Base-by-base conservation (phyloP, 139 green algal species). In the Gonium pectorale region DNA sequence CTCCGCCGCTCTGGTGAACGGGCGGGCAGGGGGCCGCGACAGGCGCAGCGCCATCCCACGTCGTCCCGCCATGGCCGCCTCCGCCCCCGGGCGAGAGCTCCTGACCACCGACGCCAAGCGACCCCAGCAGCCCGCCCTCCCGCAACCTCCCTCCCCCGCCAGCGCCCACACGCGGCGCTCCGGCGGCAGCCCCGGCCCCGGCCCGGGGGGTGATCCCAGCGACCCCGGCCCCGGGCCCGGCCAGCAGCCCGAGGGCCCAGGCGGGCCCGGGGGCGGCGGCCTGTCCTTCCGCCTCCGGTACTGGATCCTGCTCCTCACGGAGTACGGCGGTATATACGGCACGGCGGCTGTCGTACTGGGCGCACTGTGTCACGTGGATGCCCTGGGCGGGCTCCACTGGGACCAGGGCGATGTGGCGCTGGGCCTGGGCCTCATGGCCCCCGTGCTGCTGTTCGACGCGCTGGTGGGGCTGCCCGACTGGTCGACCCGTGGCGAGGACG, bases 381-480 rank as follows among this genome's bases (percentile, higher is more conserved):
- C 85, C 0, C 86, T 93, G 31, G 87, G 84, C 41, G 72, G 43
- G 29, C 24, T 93, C 38, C 85, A 87, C 60, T 92, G 81, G 80
- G 73, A 89, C 33, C 2, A 41, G 1, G 40, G 60, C 8, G 80
- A 90, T 21, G 70, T 87, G 19, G 21, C 81, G 22, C 68, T 92
- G 49, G 90, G 87, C 29, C 71, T 93, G 17, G 31, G 43, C 17
- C 70, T 81, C 17, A 86, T 88, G 37, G 51, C 71, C 2, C 90
- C 90, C 19, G 66, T 88, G 29, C 26, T 90, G 31, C 40, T 44
- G 1, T 51, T 90, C 13, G 87, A 93, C 33, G 81, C 90, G 5
- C 41, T 84, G 29, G 77, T 93, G 31, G 91, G 91, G 81, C 69
- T 92, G 31, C 90, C 90, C 4, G 79, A 93, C 67, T 93, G 75